Percentiles rank a stretch among this genome's conserved stretches.
Conservation (phyloP, 202 grass and related monocot genomes). For the Panicum virgatum region DNA sequence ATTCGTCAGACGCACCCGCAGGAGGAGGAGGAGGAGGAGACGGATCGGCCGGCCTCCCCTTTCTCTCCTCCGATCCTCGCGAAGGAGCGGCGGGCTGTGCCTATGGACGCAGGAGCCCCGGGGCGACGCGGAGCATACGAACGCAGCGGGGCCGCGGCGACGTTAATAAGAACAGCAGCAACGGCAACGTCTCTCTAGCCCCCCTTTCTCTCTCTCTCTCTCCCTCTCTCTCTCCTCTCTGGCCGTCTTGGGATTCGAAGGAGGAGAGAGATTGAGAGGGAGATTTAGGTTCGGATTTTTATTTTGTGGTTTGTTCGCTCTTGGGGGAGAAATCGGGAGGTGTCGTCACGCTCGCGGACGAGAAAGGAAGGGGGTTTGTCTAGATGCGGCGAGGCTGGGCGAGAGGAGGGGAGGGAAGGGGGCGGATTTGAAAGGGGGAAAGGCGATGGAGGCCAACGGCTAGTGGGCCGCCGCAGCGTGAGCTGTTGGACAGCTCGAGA, state of each 20-base stretch:
- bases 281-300: no score
- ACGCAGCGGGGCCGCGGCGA: slow-evolving; percentile 4
- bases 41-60: not conserved
- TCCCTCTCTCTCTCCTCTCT: slow-evolving; percentile 43
- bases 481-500: slow-evolving; percentile 47
- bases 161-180: slow-evolving; percentile 29
- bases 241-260: slow-evolving; percentile 38
- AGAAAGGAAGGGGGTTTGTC: slow-evolving; percentile 44
- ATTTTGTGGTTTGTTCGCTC: slow-evolving; percentile 20
- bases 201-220: slow-evolving; percentile 12
- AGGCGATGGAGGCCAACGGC: slow-evolving; percentile 46
- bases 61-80: slow-evolving; percentile 9
- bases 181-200: slow-evolving; percentile 32
- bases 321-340: not conserved
- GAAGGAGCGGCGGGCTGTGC: not conserved
- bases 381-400: not conserved
- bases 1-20: slow-evolving; percentile 6
- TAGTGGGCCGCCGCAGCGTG: slow-evolving; percentile 41
- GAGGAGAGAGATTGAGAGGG: no score
- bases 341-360: slow-evolving; percentile 3
- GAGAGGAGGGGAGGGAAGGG: not conserved
- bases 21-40: not conserved
- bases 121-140: not conserved
- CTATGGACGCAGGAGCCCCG: not conserved
- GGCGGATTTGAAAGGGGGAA: slow-evolving; percentile 29